A percentile compares a stretch with the other conserved stretches of the same genome.
Conservation (phyloP, 139 green algal species). For the Chloropicon primus region DNA sequence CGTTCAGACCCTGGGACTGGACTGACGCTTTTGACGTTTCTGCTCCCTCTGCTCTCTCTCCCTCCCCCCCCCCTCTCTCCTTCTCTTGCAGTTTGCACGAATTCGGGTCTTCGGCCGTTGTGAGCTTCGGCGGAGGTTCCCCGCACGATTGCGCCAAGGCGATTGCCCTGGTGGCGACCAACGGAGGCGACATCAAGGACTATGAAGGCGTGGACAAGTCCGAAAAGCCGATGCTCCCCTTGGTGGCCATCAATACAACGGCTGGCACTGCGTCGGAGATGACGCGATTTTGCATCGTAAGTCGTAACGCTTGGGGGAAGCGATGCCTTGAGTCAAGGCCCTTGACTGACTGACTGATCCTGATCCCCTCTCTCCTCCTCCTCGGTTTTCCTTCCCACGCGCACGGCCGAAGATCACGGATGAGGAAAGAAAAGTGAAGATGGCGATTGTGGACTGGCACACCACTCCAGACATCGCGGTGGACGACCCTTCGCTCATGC, state of each 20-base stretch:
- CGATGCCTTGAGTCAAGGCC: too few species aligned
- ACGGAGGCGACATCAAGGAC: not conserved
- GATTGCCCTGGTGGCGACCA: not conserved
- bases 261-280: not conserved
- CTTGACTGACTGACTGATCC: too few species aligned
- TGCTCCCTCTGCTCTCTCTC: too few species aligned
- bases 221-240: not conserved
- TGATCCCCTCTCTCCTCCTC: too few species aligned
- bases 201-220: not conserved
- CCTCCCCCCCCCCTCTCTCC: too few species aligned
- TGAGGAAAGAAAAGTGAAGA: not conserved
- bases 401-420: too few species aligned
- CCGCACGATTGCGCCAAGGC: not conserved
- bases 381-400: too few species aligned
- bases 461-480: conserved; percentile 54
- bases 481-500: conserved; percentile 25
- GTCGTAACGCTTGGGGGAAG: too few species aligned
- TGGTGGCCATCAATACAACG: not conserved
- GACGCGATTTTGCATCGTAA: not conserved
- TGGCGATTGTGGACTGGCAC: conserved; percentile 29
- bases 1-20: too few species aligned
- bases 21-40: too few species aligned
- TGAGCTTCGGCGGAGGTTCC: not conserved
- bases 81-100: too few species aligned
- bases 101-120: not conserved